Evolutionary conservation across 768 basidiomycete genomes (phyloP).

Genomic region (Lentinula aciculospora): DNA sequence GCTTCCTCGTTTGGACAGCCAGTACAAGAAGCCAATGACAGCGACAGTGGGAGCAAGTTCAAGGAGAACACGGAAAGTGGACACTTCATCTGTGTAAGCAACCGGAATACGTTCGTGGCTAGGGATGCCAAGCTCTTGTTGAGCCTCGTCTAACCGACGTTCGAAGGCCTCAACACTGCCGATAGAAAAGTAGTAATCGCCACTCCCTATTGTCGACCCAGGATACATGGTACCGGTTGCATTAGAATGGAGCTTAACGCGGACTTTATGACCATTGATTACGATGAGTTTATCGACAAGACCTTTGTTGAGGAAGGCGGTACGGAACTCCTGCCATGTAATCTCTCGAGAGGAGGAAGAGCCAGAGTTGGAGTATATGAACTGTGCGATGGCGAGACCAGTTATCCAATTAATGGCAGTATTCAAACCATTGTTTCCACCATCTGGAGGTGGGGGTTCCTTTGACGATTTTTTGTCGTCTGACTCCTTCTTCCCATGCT

Average conservation of each 20-base stretch:
- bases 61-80: slow-evolving; percentile 71
- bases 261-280: slow-evolving; percentile 85
- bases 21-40: slow-evolving; percentile 85
- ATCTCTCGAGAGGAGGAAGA: slow-evolving; percentile 74
- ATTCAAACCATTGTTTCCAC: slow-evolving; percentile 43
- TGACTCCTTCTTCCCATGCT: slow-evolving; percentile 14
- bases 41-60: slow-evolving; percentile 95
- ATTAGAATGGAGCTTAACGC: slow-evolving; percentile 90
- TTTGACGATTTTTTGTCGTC: slow-evolving; percentile 28
- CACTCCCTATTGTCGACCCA: slow-evolving; percentile 38
- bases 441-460: slow-evolving; percentile 37
- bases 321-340: slow-evolving; percentile 99
- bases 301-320: slow-evolving; percentile 93
- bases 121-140: slow-evolving; percentile 88
- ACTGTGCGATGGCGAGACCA: slow-evolving; percentile 53
- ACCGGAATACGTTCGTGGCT: slow-evolving; percentile 93
- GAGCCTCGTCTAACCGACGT: slow-evolving; percentile 90
- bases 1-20: slow-evolving; percentile 71
- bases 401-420: slow-evolving; percentile 50
- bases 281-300: slow-evolving; percentile 92
- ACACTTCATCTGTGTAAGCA: slow-evolving; percentile 93
- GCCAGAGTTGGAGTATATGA: slow-evolving; percentile 57
- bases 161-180: slow-evolving; percentile 97
- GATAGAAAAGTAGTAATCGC: slow-evolving; percentile 92
- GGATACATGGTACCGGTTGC: slow-evolving; percentile 79